A percentile compares a stretch with the other conserved stretches of the same genome.
Evolutionary conservation across 176 grass and related monocot genomes (phyloP).

Genomic region (Aegilops longissima): DNA sequence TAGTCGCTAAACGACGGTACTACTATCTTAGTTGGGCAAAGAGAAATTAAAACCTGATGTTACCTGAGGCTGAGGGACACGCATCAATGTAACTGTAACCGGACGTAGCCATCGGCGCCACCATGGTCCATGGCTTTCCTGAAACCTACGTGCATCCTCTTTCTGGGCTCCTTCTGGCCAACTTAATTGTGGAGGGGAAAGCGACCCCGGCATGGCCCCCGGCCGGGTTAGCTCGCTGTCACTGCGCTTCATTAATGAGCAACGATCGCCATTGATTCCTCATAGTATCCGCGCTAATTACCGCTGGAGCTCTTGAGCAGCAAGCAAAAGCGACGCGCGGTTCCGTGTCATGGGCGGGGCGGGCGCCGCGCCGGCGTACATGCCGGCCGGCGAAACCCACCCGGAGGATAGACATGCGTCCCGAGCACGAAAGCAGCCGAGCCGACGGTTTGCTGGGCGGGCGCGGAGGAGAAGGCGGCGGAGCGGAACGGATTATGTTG

Average conservation of each 20-base stretch:
- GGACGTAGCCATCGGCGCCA: neutral
- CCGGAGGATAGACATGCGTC: neutral
- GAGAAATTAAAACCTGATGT: neutral
- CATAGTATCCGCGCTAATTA: slow-evolving; percentile 9
- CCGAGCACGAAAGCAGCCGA: neutral
- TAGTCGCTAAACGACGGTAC: neutral
- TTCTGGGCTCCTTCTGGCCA: neutral
- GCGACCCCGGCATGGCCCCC: slow-evolving; percentile 10
- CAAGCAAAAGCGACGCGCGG: neutral
- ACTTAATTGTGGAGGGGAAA: slow-evolving; percentile 12
- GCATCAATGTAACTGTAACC: neutral
- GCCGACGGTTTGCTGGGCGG: neutral
- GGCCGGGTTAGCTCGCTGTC: neutral
- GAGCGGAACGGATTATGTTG: neutral
- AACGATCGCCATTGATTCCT: slow-evolving; percentile 7
- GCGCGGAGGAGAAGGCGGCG: neutral
- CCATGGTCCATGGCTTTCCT: neutral
- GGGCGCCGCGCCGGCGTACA: neutral
- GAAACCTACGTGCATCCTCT: slow-evolving; percentile 32
- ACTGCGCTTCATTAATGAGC: neutral
- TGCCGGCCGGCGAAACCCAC: neutral
- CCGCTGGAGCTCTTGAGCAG: neutral
- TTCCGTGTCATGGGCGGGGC: neutral
- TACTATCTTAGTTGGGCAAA: neutral
- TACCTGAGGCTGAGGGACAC: neutral